Base-by-base conservation (phyloP, 306 rosid genomes). In the Senna tora region DNA sequence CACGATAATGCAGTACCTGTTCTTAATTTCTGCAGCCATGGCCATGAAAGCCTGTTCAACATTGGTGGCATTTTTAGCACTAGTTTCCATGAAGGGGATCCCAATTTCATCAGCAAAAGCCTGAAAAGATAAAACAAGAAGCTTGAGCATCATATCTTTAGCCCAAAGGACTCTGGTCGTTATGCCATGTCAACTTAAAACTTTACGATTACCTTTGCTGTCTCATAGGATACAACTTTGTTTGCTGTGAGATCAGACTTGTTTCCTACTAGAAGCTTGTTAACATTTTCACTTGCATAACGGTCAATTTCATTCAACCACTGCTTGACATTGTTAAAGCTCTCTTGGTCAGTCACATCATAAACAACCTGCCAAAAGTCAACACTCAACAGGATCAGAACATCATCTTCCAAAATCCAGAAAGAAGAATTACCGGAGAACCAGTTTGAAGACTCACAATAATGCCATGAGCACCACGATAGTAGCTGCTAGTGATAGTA, bases 401-500 rank as follows among this genome's bases (percentile, higher is more conserved):
- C 36, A 64, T 12, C 10, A 32, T 43, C 39, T 42, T 54, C 4
- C 34, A 43, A 36, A 36, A 13, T 43, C 21, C 38, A 33, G 32
- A 60, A 54, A 21, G 71, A 43, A 72, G 36, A 67, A 59, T 20
- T 33, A 28, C 65, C 11, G 39, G 47, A 65, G 17, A 25, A 34
- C 68, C 50, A 36, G 61, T 77, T 52, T 52, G 47, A 30, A 63
- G 30, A 72, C 90, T 88, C 79, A 95, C 99, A 71, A 95, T 95
- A 78, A 95, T 95, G 77, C 99, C 99, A 69, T 95, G 99, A 72
- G 99, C 99, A 45, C 99, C 99, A 22, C 99, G 97, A 79, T 95
- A 95, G 92, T 95, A 95, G 86, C 99, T 95, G 87, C 99, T 95
- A 38, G 97, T 95, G 81, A 95, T 95, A 32, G 99, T 95, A 71